Evolutionary conservation across 108 stramenopile species (phyloP).

Genomic region (Fragilaria radians): DNA sequence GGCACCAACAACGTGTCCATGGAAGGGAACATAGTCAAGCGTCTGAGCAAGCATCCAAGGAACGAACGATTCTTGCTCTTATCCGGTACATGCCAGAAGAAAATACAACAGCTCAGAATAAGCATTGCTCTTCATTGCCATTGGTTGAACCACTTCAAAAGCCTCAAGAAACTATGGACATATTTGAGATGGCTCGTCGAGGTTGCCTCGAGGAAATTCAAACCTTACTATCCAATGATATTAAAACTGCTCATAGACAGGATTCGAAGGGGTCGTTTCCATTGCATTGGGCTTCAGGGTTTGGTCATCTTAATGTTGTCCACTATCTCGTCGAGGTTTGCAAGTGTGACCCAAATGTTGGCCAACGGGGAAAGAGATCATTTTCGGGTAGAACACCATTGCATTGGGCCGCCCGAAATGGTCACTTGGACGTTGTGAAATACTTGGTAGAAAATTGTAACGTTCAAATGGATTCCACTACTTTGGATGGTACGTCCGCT

Average conservation of each 20-base stretch:
- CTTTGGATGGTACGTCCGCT: slow-evolving; percentile 80
- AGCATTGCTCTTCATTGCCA: background rate
- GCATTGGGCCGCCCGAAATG: slow-evolving; percentile 87
- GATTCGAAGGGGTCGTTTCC: slow-evolving; percentile 64
- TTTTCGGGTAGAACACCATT: slow-evolving; percentile 73
- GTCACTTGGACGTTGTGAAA: slow-evolving; percentile 53
- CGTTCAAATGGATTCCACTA: slow-evolving; percentile 55
- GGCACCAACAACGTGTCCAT: slow-evolving; percentile 71
- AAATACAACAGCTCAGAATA: background rate
- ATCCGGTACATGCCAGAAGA: slow-evolving; percentile 26
- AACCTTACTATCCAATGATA: slow-evolving; percentile 1
- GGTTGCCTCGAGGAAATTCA: background rate
- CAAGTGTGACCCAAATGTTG: slow-evolving; percentile 47
- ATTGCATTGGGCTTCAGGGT: slow-evolving; percentile 73
- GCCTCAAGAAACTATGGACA: background rate
- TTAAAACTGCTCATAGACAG: slow-evolving; percentile 5
- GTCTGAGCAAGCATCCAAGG: slow-evolving; percentile 34
- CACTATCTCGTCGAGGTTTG: slow-evolving; percentile 45
- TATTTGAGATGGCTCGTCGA: background rate
- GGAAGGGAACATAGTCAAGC: slow-evolving; percentile 42
- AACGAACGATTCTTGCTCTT: slow-evolving; percentile 38
- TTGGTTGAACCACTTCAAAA: background rate
- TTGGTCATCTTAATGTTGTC: slow-evolving; percentile 58
- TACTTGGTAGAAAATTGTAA: slow-evolving; percentile 41
- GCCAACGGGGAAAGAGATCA: slow-evolving; percentile 62